These are phyloP conservation scores for Vaccinium corymbosum DNA, from an alignment of 148 eudicot genomes.

Conservation along the genomic window DNA sequence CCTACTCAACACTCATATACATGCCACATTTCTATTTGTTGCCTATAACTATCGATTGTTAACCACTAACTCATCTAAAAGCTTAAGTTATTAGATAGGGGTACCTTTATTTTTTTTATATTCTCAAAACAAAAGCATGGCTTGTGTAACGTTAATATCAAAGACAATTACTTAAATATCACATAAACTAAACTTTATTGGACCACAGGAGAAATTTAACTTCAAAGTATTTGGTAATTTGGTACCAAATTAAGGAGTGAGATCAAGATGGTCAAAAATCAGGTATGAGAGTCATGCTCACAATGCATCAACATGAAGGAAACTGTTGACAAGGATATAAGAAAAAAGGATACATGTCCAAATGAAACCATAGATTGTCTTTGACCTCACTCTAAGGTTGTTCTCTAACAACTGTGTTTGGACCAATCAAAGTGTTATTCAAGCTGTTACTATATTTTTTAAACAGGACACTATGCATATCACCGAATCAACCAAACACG, in stretches of 20 bases:
- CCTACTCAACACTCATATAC: too few species aligned
- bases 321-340: not conserved
- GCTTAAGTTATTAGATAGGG: too few species aligned
- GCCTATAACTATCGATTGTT: too few species aligned
- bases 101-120: too few species aligned
- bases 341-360: not conserved
- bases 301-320: not conserved
- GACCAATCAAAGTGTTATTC: slow-evolving; percentile 19
- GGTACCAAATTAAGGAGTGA: not conserved
- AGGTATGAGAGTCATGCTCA: not conserved
- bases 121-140: not conserved
- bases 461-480: not conserved
- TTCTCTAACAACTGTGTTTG: slow-evolving; percentile 28
- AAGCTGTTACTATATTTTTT: slow-evolving; percentile 1
- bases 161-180: not conserved
- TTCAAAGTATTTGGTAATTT: not conserved
- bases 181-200: not conserved
- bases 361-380: slow-evolving; percentile 24
- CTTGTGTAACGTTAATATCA: not conserved
- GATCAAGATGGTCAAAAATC: not conserved
- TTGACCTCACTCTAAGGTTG: slow-evolving; percentile 44
- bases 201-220: not conserved
- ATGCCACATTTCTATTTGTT: too few species aligned
- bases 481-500: slow-evolving; percentile 35
- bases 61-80: too few species aligned